Base-by-base conservation (phyloP, 2,329 filamentous ascomycete genomes). In the Sphaceloma murrayae region DNA sequence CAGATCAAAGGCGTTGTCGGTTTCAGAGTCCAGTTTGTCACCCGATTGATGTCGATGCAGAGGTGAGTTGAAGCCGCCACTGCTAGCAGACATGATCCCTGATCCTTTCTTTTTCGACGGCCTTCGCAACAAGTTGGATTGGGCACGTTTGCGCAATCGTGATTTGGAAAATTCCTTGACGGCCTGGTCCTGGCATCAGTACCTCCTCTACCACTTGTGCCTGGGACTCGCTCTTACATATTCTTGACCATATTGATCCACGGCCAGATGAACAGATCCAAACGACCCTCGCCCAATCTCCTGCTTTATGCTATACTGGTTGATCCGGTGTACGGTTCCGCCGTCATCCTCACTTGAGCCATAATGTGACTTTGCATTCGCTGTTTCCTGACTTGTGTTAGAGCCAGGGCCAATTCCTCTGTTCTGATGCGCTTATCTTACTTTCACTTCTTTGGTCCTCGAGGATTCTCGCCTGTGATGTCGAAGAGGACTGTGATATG, bases 141-240 rank as follows among this genome's bases (percentile, higher is more conserved):
- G 87, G 11, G 84, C 86, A 45, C 87, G 82, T 66, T 89, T 94
- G 40, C 88, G 79, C 45, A 98, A 69, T 26, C 88, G 79, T 2
- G 85, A 78, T 61, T 98, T 98, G 48, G 89, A 96, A 64, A 98
- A 96, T 58, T 96, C 88, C 64, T 98, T 98, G 59, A 96, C 78
- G 47, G 91, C 89, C 88, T 94, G 58, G 34, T 27, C n/a, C 18
- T 17, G 9, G 11, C 5, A n/a, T 34, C 21, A 45, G 21, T 13
- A 4, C 24, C 9, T 11, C n/a, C 5, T 16, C n/a, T 45, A 8
- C 19, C 16, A 14, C 5, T 9, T 36, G 31, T 14, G 17, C 5
- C 10, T 5, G 14, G 8, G 16, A 27, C 10, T 9, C 9, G 14
- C 18, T n/a, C 82, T 73, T 72, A 94, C 89, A 75, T 82, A 96